phyloP scores from a whole-genome alignment of 2,329 filamentous ascomycete species.

The Ceratocystis colombiana region DNA sequence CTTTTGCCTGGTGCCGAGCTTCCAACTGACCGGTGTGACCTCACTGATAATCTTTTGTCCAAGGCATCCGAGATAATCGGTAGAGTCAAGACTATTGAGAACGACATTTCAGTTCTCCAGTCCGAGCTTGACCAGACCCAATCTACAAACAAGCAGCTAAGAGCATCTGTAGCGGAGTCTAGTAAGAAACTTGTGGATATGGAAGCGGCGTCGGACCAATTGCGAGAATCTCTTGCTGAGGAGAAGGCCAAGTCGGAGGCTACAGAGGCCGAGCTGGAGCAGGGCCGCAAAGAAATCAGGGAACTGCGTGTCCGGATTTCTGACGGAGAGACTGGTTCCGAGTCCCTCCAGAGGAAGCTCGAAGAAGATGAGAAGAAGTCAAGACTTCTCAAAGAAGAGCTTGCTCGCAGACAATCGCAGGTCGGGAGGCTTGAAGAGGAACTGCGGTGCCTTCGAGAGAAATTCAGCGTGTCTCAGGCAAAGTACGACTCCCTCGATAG shows the following conservation, averaged over 20 bases:
- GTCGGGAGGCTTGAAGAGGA: conserved; percentile 68
- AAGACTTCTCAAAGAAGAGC: conserved; percentile 54
- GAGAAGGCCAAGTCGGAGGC: conserved; percentile 46
- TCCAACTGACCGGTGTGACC: conserved; percentile 47
- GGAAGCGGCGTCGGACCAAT: conserved; percentile 42
- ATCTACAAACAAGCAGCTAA: conserved; percentile 44
- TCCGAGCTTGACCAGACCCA: conserved; percentile 54
- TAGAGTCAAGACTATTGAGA: conserved; percentile 51
- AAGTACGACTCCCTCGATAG: conserved; percentile 43
- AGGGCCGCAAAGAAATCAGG: conserved; percentile 59
- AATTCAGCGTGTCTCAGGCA: conserved; percentile 45
- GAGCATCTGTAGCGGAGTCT: conserved; percentile 42
- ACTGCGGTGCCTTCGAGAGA: conserved; percentile 57
- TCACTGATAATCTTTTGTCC: conserved; percentile 51
- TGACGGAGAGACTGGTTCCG: conserved; percentile 74
- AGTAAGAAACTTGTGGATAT: conserved; percentile 40
- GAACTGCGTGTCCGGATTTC: conserved; percentile 61
- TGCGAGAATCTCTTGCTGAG: conserved; percentile 45
- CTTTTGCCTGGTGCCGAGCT: conserved; percentile 44
- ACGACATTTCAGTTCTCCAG: conserved; percentile 49
- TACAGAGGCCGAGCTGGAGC: conserved; percentile 48
- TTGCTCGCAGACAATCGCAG: conserved; percentile 66
- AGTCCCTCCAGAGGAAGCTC: conserved; percentile 62
- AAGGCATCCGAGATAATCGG: conserved; percentile 49
- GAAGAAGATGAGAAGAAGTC: conserved; percentile 66